These are phyloP conservation scores for Tetrapisispora arboricola DNA, from an alignment of 805 yeast species.

Conservation along the genomic window DNA sequence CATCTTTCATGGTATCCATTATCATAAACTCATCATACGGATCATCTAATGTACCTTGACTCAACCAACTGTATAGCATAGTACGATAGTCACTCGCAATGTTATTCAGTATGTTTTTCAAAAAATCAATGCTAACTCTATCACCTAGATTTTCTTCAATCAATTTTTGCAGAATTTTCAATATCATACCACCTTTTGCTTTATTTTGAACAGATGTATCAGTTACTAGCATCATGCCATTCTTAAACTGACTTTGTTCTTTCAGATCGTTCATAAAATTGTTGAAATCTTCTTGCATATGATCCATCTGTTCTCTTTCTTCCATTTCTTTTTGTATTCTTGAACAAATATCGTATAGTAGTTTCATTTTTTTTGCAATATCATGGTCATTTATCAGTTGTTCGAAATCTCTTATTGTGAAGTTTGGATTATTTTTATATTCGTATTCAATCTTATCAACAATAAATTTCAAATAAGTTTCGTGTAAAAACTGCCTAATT, in stretches of 20 bases:
- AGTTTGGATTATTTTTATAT: conserved; percentile 38
- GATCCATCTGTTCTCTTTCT: conserved; percentile 30
- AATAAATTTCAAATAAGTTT: conserved; percentile 28
- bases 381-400: conserved; percentile 34
- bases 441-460: conserved; percentile 42
- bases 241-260: conserved; percentile 29
- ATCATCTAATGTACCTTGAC: conserved; percentile 63
- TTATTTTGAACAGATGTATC: conserved; percentile 43
- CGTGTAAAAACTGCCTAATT: conserved; percentile 37
- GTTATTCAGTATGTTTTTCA: conserved; percentile 41
- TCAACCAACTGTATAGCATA: conserved; percentile 74
- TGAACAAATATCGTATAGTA: conserved; percentile 47
- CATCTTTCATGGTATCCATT: conserved; percentile 27
- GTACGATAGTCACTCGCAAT: conserved; percentile 53
- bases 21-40: conserved; percentile 77
- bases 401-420: conserved; percentile 52
- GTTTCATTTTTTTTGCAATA: conserved; percentile 35
- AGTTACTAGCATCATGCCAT: conserved; percentile 31
- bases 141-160: conserved; percentile 59
- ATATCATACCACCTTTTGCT: conserved; percentile 67
- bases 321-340: conserved; percentile 39
- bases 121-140: conserved; percentile 38
- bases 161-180: conserved; percentile 50
- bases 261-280: conserved; percentile 35
- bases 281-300: conserved; percentile 31